Percentiles rank a stretch among this genome's conserved stretches.
Conservation (phyloP, 371 early-diverging fungal species). For the Mucor racemosus region DNA sequence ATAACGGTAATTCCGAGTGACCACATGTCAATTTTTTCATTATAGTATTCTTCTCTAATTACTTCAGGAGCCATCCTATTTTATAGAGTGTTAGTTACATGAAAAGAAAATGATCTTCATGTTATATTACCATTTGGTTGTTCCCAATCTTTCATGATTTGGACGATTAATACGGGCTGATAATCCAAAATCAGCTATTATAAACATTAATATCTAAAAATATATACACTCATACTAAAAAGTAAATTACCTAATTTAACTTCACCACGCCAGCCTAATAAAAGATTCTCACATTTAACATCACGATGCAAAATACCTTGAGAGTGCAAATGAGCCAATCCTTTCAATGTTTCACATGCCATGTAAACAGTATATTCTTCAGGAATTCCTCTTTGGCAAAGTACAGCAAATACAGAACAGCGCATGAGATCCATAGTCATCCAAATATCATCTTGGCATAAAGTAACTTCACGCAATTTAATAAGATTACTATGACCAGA, state of each 20-base stretch:
- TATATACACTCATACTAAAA: not conserved
- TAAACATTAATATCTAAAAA: not conserved
- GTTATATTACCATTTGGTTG: slow-evolving; percentile 61
- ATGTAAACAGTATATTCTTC: slow-evolving; percentile 50
- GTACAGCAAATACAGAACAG: slow-evolving; percentile 52
- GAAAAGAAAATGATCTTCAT: too few species aligned
- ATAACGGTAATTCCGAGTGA: slow-evolving; percentile 57
- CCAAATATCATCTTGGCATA: slow-evolving; percentile 49
- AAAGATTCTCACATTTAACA: slow-evolving; percentile 56
- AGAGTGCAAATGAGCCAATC: slow-evolving; percentile 41
- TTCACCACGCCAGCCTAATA: slow-evolving; percentile 53
- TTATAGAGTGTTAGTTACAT: slow-evolving; percentile 1
- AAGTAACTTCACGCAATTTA: slow-evolving; percentile 44
- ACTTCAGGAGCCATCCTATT: slow-evolving; percentile 58
- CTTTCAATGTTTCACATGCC: slow-evolving; percentile 47
- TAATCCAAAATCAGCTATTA: slow-evolving; percentile 53
- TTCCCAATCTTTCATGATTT: slow-evolving; percentile 52
- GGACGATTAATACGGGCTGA: slow-evolving; percentile 44
- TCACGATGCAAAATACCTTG: slow-evolving; percentile 57
- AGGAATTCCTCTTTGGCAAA: slow-evolving; percentile 50
- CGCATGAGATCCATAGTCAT: slow-evolving; percentile 55
- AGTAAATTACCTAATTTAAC: slow-evolving; percentile 46
- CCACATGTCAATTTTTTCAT: slow-evolving; percentile 60
- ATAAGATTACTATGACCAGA: slow-evolving; percentile 50
- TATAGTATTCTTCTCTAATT: slow-evolving; percentile 51